These are phyloP conservation scores for Russula sp. DNA, from an alignment of 768 basidiomycete species.

Conservation along the genomic window DNA sequence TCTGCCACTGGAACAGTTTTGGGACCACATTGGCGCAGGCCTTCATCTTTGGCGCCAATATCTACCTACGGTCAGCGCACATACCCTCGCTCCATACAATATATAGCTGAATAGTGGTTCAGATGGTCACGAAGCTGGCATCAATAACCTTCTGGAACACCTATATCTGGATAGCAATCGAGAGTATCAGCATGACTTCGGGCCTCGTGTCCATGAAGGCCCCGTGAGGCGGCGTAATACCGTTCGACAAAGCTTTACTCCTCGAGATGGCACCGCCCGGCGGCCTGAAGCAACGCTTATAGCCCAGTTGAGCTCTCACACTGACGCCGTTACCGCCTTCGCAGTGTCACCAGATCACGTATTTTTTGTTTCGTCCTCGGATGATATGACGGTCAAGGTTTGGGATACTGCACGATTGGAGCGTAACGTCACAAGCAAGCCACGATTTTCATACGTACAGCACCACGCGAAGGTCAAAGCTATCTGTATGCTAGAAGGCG, in stretches of 20 bases:
- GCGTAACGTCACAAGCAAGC: slow-evolving; percentile 85
- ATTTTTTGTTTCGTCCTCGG: slow-evolving; percentile 91
- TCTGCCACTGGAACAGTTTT: slow-evolving; percentile 54
- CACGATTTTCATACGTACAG: slow-evolving; percentile 43
- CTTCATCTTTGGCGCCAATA: slow-evolving; percentile 52
- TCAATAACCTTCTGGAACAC: slow-evolving; percentile 84
- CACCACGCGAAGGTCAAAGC: slow-evolving; percentile 62
- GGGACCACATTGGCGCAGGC: slow-evolving; percentile 41
- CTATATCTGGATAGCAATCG: slow-evolving; percentile 82
- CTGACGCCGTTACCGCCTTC: slow-evolving; percentile 69
- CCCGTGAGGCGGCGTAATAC: slow-evolving; percentile 73
- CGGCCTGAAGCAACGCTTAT: slow-evolving; percentile 76
- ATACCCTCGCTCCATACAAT: too few species aligned
- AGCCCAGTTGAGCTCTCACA: slow-evolving; percentile 79
- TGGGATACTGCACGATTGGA: slow-evolving; percentile 94
- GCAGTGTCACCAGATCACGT: slow-evolving; percentile 89
- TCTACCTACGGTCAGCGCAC: slow-evolving; percentile 62
- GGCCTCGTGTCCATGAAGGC: slow-evolving; percentile 78
- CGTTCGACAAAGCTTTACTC: slow-evolving; percentile 57
- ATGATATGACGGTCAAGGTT: slow-evolving; percentile 89
- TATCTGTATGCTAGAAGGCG: slow-evolving; percentile 78
- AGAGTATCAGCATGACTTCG: slow-evolving; percentile 87
- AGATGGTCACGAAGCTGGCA: slow-evolving; percentile 90
- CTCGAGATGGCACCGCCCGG: slow-evolving; percentile 55
- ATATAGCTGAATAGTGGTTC: slow-evolving; percentile 6